Percentiles rank a stretch among this genome's conserved stretches.
phyloP scores from a whole-genome alignment of 2,329 filamentous ascomycete genomes.

The Podosphaera fusca region DNA sequence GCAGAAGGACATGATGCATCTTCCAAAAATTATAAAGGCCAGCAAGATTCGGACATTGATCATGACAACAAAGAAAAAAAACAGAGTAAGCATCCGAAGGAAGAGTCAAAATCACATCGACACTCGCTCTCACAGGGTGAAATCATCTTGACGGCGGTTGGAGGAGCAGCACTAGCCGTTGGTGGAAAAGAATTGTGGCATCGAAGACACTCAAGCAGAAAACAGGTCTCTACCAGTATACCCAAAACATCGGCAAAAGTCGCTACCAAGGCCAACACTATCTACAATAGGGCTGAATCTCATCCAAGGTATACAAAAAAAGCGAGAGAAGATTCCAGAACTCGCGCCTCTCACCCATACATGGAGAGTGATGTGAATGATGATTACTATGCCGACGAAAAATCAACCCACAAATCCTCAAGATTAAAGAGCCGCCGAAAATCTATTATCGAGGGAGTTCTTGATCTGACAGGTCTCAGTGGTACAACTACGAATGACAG shows the following conservation, averaged over 20 bases:
- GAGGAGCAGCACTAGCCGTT: conserved; percentile 38
- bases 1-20: conserved; percentile 24
- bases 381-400: conserved; percentile 33
- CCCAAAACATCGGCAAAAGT: conserved; percentile 36
- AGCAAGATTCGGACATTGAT: no score
- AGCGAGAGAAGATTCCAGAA: conserved; percentile 22
- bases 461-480: conserved; percentile 37
- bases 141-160: conserved; percentile 42
- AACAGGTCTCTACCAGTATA: conserved; percentile 31
- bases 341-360: conserved; percentile 28
- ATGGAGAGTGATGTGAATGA: conserved; percentile 25
- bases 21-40: no score
- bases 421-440: conserved; percentile 31
- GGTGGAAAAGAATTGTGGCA: conserved; percentile 45
- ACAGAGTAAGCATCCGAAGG: neutral
- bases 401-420: conserved; percentile 25
- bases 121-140: conserved; percentile 37
- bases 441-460: conserved; percentile 38
- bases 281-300: conserved; percentile 37
- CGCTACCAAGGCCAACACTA: conserved; percentile 39
- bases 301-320: conserved; percentile 30
- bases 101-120: conserved; percentile 18
- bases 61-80: neutral
- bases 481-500: conserved; percentile 36
- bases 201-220: conserved; percentile 27